Evolutionary conservation across 2,329 filamentous ascomycete genomes (phyloP).

Genomic region (Aspergillus ruber): DNA sequence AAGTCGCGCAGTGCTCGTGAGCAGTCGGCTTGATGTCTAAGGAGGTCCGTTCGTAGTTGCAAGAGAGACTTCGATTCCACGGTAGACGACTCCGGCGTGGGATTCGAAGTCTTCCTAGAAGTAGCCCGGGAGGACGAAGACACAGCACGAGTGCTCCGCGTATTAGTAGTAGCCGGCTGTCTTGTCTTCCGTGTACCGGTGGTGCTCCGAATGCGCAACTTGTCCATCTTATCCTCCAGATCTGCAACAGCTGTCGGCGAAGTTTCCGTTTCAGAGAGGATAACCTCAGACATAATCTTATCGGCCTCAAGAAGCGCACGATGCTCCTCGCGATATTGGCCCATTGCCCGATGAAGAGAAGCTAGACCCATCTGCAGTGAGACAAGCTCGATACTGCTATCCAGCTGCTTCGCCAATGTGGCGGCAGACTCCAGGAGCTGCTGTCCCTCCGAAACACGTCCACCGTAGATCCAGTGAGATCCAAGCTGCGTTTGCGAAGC

Average conservation of each 20-base stretch:
- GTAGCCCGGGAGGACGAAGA: constrained; percentile 15
- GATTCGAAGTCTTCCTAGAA: constrained; percentile 13
- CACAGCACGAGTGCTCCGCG: constrained; percentile 26
- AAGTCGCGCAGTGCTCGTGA: constrained; percentile 46
- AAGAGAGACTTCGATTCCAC: constrained; percentile 35
- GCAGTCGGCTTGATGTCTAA: constrained; percentile 47
- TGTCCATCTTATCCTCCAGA: constrained; percentile 39
- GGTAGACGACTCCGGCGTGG: constrained; percentile 12
- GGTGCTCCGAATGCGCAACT: constrained; percentile 30
- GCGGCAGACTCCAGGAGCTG: constrained; percentile 55
- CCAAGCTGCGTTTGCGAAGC: constrained; percentile 43
- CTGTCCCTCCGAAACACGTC: constrained; percentile 45
- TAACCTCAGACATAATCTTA: constrained; percentile 38
- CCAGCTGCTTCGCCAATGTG: constrained; percentile 44
- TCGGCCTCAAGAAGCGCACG: constrained; percentile 45
- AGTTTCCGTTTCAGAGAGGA: constrained; percentile 23
- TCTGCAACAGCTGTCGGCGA: constrained; percentile 24
- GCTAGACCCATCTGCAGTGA: constrained; percentile 41
- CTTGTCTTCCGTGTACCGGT: constrained; percentile 14
- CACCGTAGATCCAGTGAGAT: constrained; percentile 45
- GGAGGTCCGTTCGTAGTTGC: constrained; percentile 43
- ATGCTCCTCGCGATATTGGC: constrained; percentile 44
- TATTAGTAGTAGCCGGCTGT: constrained; percentile 16
- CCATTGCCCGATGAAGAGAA: constrained; percentile 42
- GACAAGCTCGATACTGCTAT: constrained; percentile 50